phyloP scores from a whole-genome alignment of 1,284 basidiomycete genomes.

The Thelephora terrestris region DNA sequence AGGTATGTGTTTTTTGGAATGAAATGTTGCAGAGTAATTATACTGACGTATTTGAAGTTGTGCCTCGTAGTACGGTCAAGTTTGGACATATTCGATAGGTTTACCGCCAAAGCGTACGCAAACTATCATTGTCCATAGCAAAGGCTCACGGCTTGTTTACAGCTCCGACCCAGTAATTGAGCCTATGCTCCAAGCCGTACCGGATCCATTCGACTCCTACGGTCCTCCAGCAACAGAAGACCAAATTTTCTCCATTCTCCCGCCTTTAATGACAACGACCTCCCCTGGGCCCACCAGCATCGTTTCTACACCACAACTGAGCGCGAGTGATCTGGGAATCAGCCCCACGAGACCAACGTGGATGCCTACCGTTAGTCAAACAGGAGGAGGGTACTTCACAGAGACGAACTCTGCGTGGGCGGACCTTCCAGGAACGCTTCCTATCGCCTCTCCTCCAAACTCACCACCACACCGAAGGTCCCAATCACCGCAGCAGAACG shows the following conservation, averaged over 20 bases:
- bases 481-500: slow-evolving; percentile 28
- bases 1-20: slow-evolving; percentile 35
- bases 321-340: slow-evolving; percentile 17
- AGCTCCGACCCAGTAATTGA: slow-evolving; percentile 88
- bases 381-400: slow-evolving; percentile 19
- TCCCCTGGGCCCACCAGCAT: slow-evolving; percentile 31
- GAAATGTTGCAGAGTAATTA: slow-evolving; percentile 6
- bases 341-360: slow-evolving; percentile 20
- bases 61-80: slow-evolving; percentile 71
- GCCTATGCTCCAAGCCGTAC: slow-evolving; percentile 80
- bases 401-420: slow-evolving; percentile 26
- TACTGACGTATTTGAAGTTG: slow-evolving; percentile 28
- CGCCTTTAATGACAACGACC: slow-evolving; percentile 65
- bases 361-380: slow-evolving; percentile 12
- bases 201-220: slow-evolving; percentile 90
- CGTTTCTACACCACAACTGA: slow-evolving; percentile 33
- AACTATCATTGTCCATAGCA: slow-evolving; percentile 13
- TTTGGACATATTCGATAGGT: slow-evolving; percentile 74
- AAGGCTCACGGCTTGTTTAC: slow-evolving; percentile 10
- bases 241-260: slow-evolving; percentile 87
- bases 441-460: slow-evolving; percentile 31
- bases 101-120: slow-evolving; percentile 80
- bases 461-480: slow-evolving; percentile 30
- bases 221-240: slow-evolving; percentile 82
- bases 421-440: slow-evolving; percentile 19